These are phyloP conservation scores for Caryopteris hybrid DNA, from an alignment of 305 asterid genomes.

Conservation along the genomic window DNA sequence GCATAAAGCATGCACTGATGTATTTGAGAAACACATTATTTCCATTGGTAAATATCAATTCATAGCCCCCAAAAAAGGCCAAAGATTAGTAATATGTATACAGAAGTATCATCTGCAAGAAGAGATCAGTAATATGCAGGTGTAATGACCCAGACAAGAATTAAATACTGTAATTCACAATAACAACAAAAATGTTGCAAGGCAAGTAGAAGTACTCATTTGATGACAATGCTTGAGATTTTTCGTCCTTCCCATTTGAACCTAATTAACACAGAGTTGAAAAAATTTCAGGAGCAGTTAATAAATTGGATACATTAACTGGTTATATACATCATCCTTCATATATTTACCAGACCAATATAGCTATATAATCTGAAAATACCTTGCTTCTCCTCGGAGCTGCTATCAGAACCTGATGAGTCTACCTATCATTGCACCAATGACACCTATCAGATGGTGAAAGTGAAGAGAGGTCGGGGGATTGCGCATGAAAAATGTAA, in stretches of 20 bases:
- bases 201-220: constrained; percentile 43
- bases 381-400: constrained; percentile 37
- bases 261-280: constrained; percentile 29
- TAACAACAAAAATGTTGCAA: constrained; percentile 5
- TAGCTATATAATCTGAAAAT: constrained; percentile 7
- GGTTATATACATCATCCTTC: not conserved
- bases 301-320: not conserved
- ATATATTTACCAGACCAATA: not conserved
- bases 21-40: not conserved
- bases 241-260: constrained; percentile 35
- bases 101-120: not conserved
- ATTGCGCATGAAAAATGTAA: not conserved
- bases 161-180: not conserved
- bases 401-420: constrained; percentile 29
- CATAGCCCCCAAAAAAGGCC: not conserved
- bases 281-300: constrained; percentile 23
- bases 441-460: constrained; percentile 1
- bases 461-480: not conserved
- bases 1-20: not conserved
- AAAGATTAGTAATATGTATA: not conserved
- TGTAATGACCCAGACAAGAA: not conserved
- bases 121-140: constrained; percentile 7
- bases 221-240: constrained; percentile 31
- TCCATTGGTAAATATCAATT: not conserved
- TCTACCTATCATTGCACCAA: constrained; percentile 31